Conservation (phyloP, 106 monocot species). For the Allium fistulosum region DNA sequence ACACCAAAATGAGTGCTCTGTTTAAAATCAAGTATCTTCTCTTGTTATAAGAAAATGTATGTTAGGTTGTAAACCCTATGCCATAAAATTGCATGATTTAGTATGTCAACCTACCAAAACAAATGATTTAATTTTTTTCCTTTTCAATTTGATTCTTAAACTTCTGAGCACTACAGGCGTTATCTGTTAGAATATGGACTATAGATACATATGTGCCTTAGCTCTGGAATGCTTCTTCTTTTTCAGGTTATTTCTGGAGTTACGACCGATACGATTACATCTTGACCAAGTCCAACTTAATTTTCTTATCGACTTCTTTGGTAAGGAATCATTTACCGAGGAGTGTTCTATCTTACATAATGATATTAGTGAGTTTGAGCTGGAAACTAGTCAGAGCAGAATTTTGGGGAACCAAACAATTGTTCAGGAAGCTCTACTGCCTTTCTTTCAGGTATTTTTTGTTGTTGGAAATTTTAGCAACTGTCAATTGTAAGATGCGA, state of each 20-base stretch:
- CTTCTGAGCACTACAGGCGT: no score
- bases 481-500: no score
- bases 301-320: slow-evolving; percentile 77
- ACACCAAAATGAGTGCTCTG: no score
- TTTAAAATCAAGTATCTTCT: no score
- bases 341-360: slow-evolving; percentile 16
- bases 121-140: no score
- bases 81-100: no score
- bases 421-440: slow-evolving; percentile 87
- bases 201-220: no score
- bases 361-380: slow-evolving; percentile 26
- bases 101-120: no score
- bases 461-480: neutral
- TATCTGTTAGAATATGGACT: no score
- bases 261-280: slow-evolving; percentile 78
- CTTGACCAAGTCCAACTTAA: slow-evolving; percentile 89
- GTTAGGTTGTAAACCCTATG: no score
- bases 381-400: slow-evolving; percentile 9
- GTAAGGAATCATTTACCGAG: slow-evolving; percentile 22
- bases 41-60: no score
- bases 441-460: slow-evolving; percentile 84
- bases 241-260: slow-evolving; percentile 57
- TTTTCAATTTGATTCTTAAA: no score
- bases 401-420: slow-evolving; percentile 26
- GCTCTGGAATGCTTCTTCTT: neutral